Evolutionary conservation across 768 basidiomycete species (phyloP), one percentile per base, ranked within the genome.

Genomic region (Suillus subluteus): DNA sequence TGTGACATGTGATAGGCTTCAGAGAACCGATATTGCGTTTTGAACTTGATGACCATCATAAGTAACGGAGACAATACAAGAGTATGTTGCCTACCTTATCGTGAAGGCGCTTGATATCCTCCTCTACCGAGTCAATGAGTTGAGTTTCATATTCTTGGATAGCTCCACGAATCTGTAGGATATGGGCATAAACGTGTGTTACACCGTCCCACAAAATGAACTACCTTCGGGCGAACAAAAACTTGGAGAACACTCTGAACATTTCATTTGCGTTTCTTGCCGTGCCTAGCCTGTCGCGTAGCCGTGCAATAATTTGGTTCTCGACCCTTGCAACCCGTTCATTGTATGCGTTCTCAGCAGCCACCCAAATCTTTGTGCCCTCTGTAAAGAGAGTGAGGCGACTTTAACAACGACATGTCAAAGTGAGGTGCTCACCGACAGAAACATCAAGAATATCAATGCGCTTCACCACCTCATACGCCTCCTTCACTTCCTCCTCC

Each of bases 81-180:
- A 13, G 61, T 40, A 40, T 46, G 66, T 44, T 37, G 58, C 72
- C 32, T 56, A 89, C 92, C 82, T 98, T 99, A 77, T 95, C 94
- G 69, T 99, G 96, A 30, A 99, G 81, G 56, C 88, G 89, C 70
- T 97, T 95, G 78, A 99, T 98, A 74, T 99, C 97, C 73, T 98
- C 96, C 75, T 99, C 99, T 56, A 99, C 97, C 6, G 95, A 97
- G 71, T 99, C 98, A 69, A 99, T 99, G 18, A 99, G 89, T 69
- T 98, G 96, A 0, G 96, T 98, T 78, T 99, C 98, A 73, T 99
- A 99, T 77, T 99, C 98, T 85, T 98, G 95, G 66, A 99, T 99
- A 54, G 98, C 98, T 70, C 98, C 97, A 66, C 95, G 91, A 78
- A 97, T 97, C 94, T 95, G 43, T 11, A 7, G 1, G 55, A 67